phyloP scores from a whole-genome alignment of 768 basidiomycete species.

The Naganishia randhawae region DNA sequence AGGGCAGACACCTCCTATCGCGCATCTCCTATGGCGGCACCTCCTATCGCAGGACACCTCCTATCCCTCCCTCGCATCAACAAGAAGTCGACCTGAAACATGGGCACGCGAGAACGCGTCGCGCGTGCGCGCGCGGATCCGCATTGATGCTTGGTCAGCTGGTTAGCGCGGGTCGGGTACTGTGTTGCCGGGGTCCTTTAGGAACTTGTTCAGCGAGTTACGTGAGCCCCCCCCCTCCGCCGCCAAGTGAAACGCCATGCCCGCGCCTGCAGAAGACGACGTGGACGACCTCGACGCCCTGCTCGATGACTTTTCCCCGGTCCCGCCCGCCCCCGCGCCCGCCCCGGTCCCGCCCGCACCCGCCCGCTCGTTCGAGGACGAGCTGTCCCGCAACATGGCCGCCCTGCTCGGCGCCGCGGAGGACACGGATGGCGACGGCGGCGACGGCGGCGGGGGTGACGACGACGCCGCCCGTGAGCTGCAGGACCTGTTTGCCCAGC shows the following conservation, averaged over 20 bases:
- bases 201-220: too few species aligned
- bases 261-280: conserved; percentile 13
- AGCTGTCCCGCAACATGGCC: conserved; percentile 17
- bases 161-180: too few species aligned
- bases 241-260: not conserved
- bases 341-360: not conserved
- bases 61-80: too few species aligned
- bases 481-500: not conserved
- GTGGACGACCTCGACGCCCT: conserved; percentile 27
- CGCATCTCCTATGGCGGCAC: too few species aligned
- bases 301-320: conserved; percentile 26
- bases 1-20: too few species aligned
- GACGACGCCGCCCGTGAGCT: not conserved
- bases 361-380: not conserved
- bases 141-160: too few species aligned
- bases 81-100: too few species aligned
- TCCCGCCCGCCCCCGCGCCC: not conserved
- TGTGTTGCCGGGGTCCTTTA: too few species aligned
- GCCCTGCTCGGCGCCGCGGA: not conserved
- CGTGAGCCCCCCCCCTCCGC: not conserved
- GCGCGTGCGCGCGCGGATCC: too few species aligned
- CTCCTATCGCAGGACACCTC: too few species aligned
- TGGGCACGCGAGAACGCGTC: too few species aligned
- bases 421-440: not conserved
- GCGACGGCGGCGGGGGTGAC: not conserved